Percentiles rank a stretch among this genome's conserved stretches.
Conservation (phyloP, 257 asterid genomes). For the Haberlea rhodopensis region DNA sequence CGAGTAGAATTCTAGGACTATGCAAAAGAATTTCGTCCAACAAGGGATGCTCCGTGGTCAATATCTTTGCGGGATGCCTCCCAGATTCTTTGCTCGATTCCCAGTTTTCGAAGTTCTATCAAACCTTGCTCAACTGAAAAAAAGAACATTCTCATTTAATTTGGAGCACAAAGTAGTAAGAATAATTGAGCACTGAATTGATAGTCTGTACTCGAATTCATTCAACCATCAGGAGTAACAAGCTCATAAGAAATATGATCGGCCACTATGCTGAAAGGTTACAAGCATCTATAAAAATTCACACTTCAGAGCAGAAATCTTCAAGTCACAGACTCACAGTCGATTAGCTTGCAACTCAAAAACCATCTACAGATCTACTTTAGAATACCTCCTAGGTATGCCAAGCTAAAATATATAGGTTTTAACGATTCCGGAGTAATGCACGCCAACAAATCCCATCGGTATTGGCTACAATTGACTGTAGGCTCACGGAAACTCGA, state of each 20-base stretch:
- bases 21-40: constrained; percentile 35
- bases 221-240: constrained; percentile 12
- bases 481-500: no score
- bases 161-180: neutral
- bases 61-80: constrained; percentile 89
- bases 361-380: neutral
- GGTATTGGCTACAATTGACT: neutral
- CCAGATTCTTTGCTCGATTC: constrained; percentile 82
- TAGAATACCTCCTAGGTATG: neutral
- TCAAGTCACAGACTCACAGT: neutral
- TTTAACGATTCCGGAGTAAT: neutral
- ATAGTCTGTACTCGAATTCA: neutral
- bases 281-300: neutral
- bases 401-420: neutral
- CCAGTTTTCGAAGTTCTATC: constrained; percentile 77
- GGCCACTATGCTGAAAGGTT: neutral
- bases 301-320: neutral
- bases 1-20: constrained; percentile 13
- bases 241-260: neutral
- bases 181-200: constrained; percentile 2
- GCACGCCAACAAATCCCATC: neutral
- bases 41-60: constrained; percentile 49
- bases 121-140: constrained; percentile 80
- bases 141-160: constrained; percentile 17
- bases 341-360: constrained; percentile 6